Conservation (phyloP, 2,329 filamentous ascomycete species). For the Exophiala oligosperma region DNA sequence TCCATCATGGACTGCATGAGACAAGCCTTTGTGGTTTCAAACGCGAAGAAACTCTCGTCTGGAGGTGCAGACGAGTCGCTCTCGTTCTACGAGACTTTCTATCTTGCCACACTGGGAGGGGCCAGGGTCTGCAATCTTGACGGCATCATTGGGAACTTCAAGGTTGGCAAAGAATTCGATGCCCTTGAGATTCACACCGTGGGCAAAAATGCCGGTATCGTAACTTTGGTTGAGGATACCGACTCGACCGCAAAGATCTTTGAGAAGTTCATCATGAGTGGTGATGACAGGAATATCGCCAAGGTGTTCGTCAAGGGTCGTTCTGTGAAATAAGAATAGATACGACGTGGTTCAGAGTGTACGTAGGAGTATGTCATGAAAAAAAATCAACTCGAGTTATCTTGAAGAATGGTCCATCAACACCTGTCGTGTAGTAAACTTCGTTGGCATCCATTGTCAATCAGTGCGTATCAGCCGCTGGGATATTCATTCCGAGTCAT, state of each 20-base stretch:
- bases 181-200: slow-evolving; percentile 28
- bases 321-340: slow-evolving; percentile 11
- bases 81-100: slow-evolving; percentile 51
- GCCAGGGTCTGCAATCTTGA: slow-evolving; percentile 59
- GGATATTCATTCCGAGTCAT: no score
- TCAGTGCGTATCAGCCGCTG: no score
- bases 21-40: slow-evolving; percentile 51
- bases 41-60: slow-evolving; percentile 19
- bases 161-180: slow-evolving; percentile 37
- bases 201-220: slow-evolving; percentile 42
- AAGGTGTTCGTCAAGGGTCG: slow-evolving; percentile 56
- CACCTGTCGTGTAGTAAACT: no score
- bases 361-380: neutral
- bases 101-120: slow-evolving; percentile 62
- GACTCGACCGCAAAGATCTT: slow-evolving; percentile 52
- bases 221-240: slow-evolving; percentile 54
- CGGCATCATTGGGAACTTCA: slow-evolving; percentile 37
- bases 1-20: slow-evolving; percentile 60
- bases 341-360: neutral
- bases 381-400: no score
- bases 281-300: slow-evolving; percentile 62
- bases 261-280: slow-evolving; percentile 67
- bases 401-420: no score
- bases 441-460: no score
- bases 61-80: slow-evolving; percentile 9